phyloP scores from a whole-genome alignment of 495 filamentous ascomycete genomes.

The Penicillium nucicola region DNA sequence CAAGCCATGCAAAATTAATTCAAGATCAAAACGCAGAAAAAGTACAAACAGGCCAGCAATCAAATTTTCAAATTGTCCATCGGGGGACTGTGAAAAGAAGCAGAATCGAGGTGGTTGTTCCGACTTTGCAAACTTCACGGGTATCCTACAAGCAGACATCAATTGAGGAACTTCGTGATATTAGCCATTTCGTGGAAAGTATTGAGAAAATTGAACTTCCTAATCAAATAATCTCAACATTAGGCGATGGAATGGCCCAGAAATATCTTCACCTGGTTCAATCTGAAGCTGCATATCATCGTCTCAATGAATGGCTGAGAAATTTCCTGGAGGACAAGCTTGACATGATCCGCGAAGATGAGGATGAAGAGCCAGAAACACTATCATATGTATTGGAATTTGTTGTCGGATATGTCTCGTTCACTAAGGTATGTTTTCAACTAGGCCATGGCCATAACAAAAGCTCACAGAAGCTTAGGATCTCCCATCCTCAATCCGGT shows the following conservation, averaged over 20 bases:
- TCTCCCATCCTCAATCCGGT: conserved; percentile 56
- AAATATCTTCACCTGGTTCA: conserved; percentile 68
- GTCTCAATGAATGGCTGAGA: conserved; percentile 65
- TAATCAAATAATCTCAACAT: conserved; percentile 72
- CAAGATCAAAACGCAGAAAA: conserved; percentile 53
- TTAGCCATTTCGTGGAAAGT: conserved; percentile 68
- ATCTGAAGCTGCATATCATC: conserved; percentile 49
- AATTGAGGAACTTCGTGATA: conserved; percentile 74
- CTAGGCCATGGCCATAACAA: not conserved
- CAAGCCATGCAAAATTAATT: conserved; percentile 61
- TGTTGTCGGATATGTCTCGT: conserved; percentile 56
- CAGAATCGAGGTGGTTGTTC: conserved; percentile 53
- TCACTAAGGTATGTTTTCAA: conserved; percentile 55
- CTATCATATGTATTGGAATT: conserved; percentile 51
- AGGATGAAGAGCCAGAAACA: conserved; percentile 45
- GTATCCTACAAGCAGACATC: conserved; percentile 50
- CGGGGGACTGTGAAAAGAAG: conserved; percentile 42
- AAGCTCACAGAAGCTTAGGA: conserved; percentile 41
- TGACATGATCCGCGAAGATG: conserved; percentile 47
- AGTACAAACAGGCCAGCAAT: conserved; percentile 21
- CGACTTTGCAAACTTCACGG: conserved; percentile 70
- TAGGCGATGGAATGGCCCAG: conserved; percentile 74
- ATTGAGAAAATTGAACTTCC: conserved; percentile 79
- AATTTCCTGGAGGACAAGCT: conserved; percentile 59
- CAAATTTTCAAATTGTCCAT: conserved; percentile 43